phyloP scores from a whole-genome alignment of 1,284 basidiomycete species.

The Naganishia albida region DNA sequence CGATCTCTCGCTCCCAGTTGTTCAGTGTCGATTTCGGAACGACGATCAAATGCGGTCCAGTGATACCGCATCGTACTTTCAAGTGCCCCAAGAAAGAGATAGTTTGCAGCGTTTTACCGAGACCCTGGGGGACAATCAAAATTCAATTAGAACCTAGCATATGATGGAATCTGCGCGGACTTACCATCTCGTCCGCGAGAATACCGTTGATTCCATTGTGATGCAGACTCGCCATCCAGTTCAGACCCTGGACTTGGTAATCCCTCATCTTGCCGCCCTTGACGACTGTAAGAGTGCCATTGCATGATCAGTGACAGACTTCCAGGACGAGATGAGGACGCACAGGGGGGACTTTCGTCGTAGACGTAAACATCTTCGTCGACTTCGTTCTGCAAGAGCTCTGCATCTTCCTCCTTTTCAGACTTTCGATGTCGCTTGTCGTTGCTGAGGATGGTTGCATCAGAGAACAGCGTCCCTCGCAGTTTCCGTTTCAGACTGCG shows the following conservation, averaged over 20 bases:
- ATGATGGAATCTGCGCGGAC: conserved; percentile 34
- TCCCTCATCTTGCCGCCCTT: conserved; percentile 83
- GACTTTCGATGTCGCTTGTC: conserved; percentile 86
- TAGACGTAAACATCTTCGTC: conserved; percentile 85
- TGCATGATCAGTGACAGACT: conserved; percentile 27
- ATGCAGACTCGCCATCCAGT: conserved; percentile 93
- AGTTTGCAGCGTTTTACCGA: conserved; percentile 97
- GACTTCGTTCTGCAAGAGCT: conserved; percentile 70
- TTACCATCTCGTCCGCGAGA: conserved; percentile 89
- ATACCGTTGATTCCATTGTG: conserved; percentile 93
- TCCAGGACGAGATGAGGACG: conserved; percentile 45
- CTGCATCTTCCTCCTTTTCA: conserved; percentile 97
- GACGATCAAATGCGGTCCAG: conserved; percentile 88
- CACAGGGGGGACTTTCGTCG: conserved; percentile 86
- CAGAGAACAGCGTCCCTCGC: background rate
- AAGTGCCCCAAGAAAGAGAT: conserved; percentile 97
- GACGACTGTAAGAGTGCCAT: conserved; percentile 62
- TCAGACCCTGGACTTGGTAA: conserved; percentile 94
- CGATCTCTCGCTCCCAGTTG: conserved; percentile 95
- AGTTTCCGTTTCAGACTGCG: conserved; percentile 33
- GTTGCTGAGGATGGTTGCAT: conserved; percentile 47
- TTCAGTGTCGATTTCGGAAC: conserved; percentile 97
- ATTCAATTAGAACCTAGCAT: too few species aligned
- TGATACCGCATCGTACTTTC: conserved; percentile 74
- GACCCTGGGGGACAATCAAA: conserved; percentile 65